These are phyloP conservation scores for Catharanthus roseus DNA, from an alignment of 257 asterid genomes.

Conservation along the genomic window DNA sequence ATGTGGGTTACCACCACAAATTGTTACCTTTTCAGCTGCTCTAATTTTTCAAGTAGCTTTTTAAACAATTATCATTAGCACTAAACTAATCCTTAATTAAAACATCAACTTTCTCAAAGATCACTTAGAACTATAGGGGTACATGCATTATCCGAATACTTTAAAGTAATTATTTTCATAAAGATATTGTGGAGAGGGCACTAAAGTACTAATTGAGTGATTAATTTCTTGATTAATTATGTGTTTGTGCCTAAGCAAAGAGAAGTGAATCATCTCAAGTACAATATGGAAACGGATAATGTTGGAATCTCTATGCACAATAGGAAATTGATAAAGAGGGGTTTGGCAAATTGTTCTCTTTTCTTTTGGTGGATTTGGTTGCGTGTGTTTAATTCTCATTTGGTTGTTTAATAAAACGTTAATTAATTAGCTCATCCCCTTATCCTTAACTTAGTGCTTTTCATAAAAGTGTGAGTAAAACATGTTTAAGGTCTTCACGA, in stretches of 20 bases:
- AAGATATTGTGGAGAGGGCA: not conserved
- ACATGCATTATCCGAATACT: not conserved
- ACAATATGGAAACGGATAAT: slow-evolving; percentile 13
- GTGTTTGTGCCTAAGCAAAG: no score
- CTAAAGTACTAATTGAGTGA: not conserved
- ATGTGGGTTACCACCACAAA: slow-evolving; percentile 17
- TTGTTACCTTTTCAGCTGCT: slow-evolving; percentile 4
- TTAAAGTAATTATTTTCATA: not conserved
- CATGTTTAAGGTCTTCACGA: not conserved
- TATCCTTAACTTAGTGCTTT: not conserved
- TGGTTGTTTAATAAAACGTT: not conserved
- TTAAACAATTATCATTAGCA: not conserved
- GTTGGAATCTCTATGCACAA: slow-evolving; percentile 17
- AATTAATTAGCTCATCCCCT: not conserved
- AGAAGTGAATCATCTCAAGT: not conserved
- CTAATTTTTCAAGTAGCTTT: slow-evolving; percentile 8
- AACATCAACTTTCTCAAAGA: not conserved
- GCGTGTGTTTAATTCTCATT: not conserved
- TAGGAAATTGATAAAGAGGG: not conserved
- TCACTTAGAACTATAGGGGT: not conserved
- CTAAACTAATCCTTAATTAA: not conserved
- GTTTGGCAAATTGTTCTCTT: not conserved
- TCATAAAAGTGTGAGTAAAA: not conserved
- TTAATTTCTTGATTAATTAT: not conserved
- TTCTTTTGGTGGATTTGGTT: not conserved